Percentiles rank a stretch among this genome's conserved stretches.
Evolutionary conservation across 768 basidiomycete species (phyloP).

Genomic region (Suillus tomentosus): DNA sequence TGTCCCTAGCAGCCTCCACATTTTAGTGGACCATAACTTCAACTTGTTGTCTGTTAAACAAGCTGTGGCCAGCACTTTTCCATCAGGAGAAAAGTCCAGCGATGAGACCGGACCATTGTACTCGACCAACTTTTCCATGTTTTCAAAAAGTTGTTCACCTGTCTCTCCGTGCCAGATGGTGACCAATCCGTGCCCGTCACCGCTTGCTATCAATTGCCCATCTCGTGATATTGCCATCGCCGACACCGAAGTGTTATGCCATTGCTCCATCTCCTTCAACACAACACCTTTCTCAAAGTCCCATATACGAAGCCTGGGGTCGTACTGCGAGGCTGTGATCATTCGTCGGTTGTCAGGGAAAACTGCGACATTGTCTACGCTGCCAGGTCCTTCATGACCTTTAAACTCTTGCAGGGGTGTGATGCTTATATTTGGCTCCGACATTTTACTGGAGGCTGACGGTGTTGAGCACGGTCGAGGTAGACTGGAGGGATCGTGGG

Average conservation of each 20-base stretch:
- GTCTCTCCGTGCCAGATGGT: neutral
- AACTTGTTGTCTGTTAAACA: neutral
- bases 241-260: neutral
- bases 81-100: neutral
- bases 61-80: neutral
- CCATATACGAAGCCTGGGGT: neutral
- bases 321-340: neutral
- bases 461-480: neutral
- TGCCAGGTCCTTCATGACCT: neutral
- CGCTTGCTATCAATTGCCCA: neutral
- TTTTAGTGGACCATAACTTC: neutral
- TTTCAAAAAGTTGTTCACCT: neutral
- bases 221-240: neutral
- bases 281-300: neutral
- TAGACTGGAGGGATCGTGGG: too few species aligned
- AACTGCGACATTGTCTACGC: neutral
- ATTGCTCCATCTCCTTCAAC: neutral
- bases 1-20: fast-evolving
- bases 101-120: neutral
- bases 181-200: fast-evolving
- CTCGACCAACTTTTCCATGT: neutral
- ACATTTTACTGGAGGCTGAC: neutral
- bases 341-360: neutral
- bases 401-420: neutral
- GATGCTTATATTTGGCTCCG: neutral